Percentiles rank a stretch among this genome's conserved stretches.
Conservation (phyloP, 257 asterid genomes). For the Nicotiana benthamiana region DNA sequence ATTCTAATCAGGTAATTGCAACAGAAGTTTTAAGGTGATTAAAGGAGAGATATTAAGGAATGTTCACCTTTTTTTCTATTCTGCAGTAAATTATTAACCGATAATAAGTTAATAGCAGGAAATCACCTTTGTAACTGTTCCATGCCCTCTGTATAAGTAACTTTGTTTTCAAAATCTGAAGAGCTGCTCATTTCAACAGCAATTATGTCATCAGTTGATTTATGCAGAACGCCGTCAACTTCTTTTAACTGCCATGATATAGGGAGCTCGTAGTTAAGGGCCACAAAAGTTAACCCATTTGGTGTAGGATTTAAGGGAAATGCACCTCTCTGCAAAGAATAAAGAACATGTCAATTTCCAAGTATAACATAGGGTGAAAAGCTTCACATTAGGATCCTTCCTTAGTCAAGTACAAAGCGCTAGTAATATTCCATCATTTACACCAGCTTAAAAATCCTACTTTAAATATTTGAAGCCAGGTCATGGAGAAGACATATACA, state of each 20-base stretch:
- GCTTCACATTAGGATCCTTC: background rate
- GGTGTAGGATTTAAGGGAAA: slow-evolving; percentile 69
- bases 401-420: background rate
- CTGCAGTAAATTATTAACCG: background rate
- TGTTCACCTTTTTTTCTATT: background rate
- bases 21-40: background rate
- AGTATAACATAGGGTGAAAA: background rate
- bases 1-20: background rate
- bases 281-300: slow-evolving; percentile 76
- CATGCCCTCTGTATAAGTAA: slow-evolving; percentile 55
- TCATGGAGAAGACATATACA: background rate
- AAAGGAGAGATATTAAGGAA: background rate
- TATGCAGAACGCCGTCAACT: slow-evolving; percentile 79
- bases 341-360: background rate
- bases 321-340: slow-evolving; percentile 86
- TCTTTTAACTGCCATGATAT: slow-evolving; percentile 64
- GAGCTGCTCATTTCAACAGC: slow-evolving; percentile 61
- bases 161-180: slow-evolving; percentile 33
- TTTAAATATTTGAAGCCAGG: background rate
- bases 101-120: background rate
- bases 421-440: background rate
- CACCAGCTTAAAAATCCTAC: background rate
- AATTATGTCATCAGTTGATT: slow-evolving; percentile 93
- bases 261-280: slow-evolving; percentile 62
- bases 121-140: slow-evolving; percentile 72